Evolutionary conservation across 345 rosid species (phyloP), one percentile per base, ranked within the genome.

Genomic region (Trapa bicornis): DNA sequence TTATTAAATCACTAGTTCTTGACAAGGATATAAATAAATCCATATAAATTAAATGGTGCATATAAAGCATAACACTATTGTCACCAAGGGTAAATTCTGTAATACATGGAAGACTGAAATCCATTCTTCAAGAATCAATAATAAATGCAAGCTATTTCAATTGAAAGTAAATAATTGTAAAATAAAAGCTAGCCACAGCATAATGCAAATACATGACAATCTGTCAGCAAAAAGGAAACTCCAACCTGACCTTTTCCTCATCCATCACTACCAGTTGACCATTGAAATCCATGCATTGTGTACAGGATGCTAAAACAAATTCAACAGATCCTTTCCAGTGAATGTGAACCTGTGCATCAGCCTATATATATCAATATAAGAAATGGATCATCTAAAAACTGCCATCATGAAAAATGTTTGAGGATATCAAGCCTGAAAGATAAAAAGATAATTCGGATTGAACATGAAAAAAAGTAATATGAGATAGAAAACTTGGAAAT

Each of bases 241-340:
- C 37, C 47, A 64, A 62, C 7, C 7, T 37, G 37, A 89, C 99
- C 97, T 82, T 83, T 60, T 84, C 84, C 72, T 79, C 85, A 72
- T 85, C 86, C 81, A 85, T 81, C 56, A 81, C 67, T 61, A 82
- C 80, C 75, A 72, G 32, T 48, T 64, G 63, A 70, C 78, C 91
- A 72, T 78, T 79, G 68, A 78, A 66, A 72, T 89, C 89, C 74
- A 87, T 76, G 80, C 83, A 94, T 58, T 70, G 64, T 14, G 91
- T 75, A 73, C 99, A 94, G 36, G 89, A 88, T 60, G 84, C 80
- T 77, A 94, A 77, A 70, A 91, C 87, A 74, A 94, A 86, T 85
- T 94, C 99, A 16, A 97, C 99, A 60, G 97, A 97, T 14, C 99
- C 99, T 82, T 94, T 94, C 99, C 97, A 94, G 74, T 94, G 87